A percentile compares a stretch with the other conserved stretches of the same genome.
Conservation (phyloP, 2,329 filamentous ascomycete species). For the Aspergillus piperis region DNA sequence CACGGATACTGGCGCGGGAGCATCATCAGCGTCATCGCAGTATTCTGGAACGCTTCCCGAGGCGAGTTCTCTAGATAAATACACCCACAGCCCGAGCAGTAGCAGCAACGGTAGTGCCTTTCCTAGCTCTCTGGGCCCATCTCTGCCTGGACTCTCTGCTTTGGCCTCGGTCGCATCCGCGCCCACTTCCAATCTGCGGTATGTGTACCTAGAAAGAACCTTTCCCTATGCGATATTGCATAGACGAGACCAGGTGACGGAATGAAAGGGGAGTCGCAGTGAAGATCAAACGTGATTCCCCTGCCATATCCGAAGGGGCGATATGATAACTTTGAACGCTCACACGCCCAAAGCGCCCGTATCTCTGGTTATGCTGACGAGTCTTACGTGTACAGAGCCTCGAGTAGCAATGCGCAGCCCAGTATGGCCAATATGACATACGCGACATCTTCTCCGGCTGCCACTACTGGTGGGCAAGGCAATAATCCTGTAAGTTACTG, state of each 20-base stretch:
- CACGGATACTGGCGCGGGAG: constrained; percentile 46
- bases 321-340: not conserved
- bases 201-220: constrained; percentile 28
- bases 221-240: not conserved
- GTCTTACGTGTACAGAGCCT: constrained; percentile 31
- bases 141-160: constrained; percentile 60
- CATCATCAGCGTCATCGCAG: constrained; percentile 56
- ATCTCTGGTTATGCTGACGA: constrained; percentile 23
- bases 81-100: constrained; percentile 24
- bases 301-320: not conserved
- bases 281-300: not conserved
- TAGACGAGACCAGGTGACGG: not conserved
- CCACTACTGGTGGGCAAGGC: constrained; percentile 65
- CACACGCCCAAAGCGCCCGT: not conserved
- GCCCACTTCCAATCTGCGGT: constrained; percentile 55
- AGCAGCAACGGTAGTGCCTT: constrained; percentile 31
- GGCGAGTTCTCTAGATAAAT: constrained; percentile 32
- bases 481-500: constrained; percentile 44
- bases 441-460: constrained; percentile 65
- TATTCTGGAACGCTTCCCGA: constrained; percentile 42
- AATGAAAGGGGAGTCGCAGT: not conserved
- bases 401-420: constrained; percentile 49
- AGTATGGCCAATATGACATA: constrained; percentile 62
- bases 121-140: constrained; percentile 39
- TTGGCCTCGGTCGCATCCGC: constrained; percentile 60